Evolutionary conservation across 305 asterid genomes (phyloP).

Genomic region (Ajuga reptans): DNA sequence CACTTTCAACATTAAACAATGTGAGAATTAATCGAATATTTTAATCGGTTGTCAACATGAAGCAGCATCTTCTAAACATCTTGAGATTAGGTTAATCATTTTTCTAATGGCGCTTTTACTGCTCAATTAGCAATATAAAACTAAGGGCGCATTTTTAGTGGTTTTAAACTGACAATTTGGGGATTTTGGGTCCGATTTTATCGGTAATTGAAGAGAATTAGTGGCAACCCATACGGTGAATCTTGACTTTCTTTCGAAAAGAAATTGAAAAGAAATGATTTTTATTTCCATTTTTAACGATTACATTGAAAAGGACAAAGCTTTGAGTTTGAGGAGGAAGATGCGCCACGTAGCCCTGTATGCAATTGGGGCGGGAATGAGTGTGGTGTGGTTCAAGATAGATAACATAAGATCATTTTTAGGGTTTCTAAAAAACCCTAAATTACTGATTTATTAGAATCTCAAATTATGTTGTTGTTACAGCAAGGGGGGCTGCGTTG

Average conservation of each 20-base stretch:
- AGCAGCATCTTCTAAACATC: not conserved
- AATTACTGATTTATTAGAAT: not conserved
- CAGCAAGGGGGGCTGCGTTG: conserved; percentile 15
- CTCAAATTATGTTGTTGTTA: not conserved
- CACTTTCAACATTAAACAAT: not conserved
- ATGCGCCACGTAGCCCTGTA: conserved; percentile 51
- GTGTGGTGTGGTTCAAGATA: conserved; percentile 8
- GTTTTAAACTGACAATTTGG: not conserved
- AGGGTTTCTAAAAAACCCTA: conserved; percentile 25
- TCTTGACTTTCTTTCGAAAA: conserved; percentile 8
- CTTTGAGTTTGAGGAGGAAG: conserved; percentile 43
- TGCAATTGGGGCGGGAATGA: conserved; percentile 26
- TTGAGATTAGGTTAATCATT: not conserved
- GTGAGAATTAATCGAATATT: not conserved
- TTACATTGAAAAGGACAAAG: conserved; percentile 15
- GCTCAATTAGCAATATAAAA: conserved; percentile 16
- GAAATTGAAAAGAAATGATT: not conserved
- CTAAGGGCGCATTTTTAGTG: conserved; percentile 5
- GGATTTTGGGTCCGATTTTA: conserved; percentile 23
- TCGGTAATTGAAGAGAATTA: conserved; percentile 27
- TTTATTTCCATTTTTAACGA: conserved; percentile 14
- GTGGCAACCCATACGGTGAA: conserved; percentile 16
- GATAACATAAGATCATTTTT: conserved; percentile 24
- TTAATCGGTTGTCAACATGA: not conserved
- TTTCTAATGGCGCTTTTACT: not conserved